Evolutionary conservation across 2,329 filamentous ascomycete species (phyloP).

Genomic region (Hymenoscyphus fructigenus): DNA sequence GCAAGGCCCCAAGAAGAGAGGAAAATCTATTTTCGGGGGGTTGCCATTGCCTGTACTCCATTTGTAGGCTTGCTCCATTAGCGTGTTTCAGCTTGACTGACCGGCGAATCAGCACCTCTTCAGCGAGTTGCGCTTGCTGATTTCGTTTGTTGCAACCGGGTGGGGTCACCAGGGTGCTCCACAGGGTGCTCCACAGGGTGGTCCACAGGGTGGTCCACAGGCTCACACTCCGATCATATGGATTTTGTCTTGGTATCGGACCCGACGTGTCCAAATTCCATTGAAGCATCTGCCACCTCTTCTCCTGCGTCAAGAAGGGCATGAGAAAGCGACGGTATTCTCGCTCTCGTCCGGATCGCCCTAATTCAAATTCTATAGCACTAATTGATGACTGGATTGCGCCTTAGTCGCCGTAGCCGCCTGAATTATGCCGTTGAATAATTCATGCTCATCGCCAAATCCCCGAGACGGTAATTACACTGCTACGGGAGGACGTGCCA

Average conservation of each 20-base stretch:
- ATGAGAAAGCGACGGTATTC: no score
- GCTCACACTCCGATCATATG: not conserved
- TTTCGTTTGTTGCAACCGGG: not conserved
- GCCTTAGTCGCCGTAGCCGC: not conserved
- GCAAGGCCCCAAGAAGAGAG: no score
- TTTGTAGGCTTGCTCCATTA: not conserved
- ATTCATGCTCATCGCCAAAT: not conserved
- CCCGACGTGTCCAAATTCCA: not conserved
- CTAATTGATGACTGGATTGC: not conserved
- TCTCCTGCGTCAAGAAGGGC: not conserved
- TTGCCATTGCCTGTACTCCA: not conserved
- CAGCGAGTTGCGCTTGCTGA: not conserved
- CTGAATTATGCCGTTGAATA: not conserved
- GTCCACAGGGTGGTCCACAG: not conserved
- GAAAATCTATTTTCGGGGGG: not conserved
- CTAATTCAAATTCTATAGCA: not conserved
- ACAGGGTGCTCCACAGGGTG: not conserved
- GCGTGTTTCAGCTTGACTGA: not conserved
- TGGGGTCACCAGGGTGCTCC: no score
- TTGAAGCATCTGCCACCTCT: not conserved
- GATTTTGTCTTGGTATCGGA: not conserved
- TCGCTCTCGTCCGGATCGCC: not conserved
- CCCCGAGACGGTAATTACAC: conserved; percentile 1
- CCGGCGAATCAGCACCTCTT: not conserved
- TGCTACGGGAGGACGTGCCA: conserved; percentile 2